Evolutionary conservation across 2,329 filamentous ascomycete species (phyloP), one percentile per base, ranked within the genome.

Genomic region (Aspergillus japonicus): DNA sequence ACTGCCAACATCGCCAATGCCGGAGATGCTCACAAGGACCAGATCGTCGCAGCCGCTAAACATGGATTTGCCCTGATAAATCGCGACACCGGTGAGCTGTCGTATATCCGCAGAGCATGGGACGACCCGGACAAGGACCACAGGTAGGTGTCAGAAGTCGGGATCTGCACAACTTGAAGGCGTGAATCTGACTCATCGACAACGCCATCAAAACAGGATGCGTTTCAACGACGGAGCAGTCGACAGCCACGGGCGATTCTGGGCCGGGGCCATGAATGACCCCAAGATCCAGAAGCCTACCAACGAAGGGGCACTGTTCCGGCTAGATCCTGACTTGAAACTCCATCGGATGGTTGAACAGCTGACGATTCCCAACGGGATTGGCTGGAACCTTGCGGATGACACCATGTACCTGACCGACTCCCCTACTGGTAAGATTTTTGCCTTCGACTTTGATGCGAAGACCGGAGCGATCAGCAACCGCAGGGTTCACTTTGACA

Each of bases 261-360:
- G 91, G 89, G 82, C 92, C 5, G 91, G 92, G 7, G 85, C 85
- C 63, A 96, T 96, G 90, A 95, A 91, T 63, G 91, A 96, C 70
- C 89, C 91, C 57, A 80, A 87, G 69, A 79, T 85, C 50, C 83
- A 88, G 73, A 84, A 75, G 10, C 68, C 71, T 6, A 69, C 66
- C 57, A 64, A 75, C 55, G 76, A 77, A 89, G 92, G 91, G 53
- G 83, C 87, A 12, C 81, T 96, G 19, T 90, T 89, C 77, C 83
- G 89, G 59, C 88, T 96, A 68, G 83, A 89, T 71, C 80, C 82
- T 14, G 83, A 87, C 69, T 78, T 85, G 52, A 81, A 80, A 29
- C 80, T 88, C 63, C 81, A 85, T 67, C 82, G 83, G 42, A 80
- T 90, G 64, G 81, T 89, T 60, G 79, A 83, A 56, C 80, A 81